phyloP scores from a whole-genome alignment of 2,329 filamentous ascomycete genomes.

The Emericellopsis atlantica region DNA sequence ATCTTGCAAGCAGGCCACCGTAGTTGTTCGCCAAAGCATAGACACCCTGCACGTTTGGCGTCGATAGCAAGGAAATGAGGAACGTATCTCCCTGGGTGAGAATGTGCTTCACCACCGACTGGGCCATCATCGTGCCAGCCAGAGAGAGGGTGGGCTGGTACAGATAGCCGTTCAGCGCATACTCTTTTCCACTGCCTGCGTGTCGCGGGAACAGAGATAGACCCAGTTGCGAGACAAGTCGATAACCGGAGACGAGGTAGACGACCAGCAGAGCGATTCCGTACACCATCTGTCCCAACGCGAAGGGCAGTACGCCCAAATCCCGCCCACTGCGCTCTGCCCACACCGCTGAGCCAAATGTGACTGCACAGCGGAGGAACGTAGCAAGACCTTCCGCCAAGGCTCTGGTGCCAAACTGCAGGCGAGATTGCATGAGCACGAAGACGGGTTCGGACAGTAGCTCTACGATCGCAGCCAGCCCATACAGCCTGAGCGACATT shows the following conservation, averaged over 20 bases:
- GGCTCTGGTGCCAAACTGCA: conserved; percentile 70
- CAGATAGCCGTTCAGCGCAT: conserved; percentile 44
- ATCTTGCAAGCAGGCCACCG: conserved; percentile 73
- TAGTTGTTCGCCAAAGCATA: conserved; percentile 94
- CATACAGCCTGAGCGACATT: conserved; percentile 38
- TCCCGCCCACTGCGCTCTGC: conserved; percentile 33
- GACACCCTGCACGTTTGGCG: conserved; percentile 70
- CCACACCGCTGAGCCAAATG: conserved; percentile 59
- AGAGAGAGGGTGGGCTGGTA: conserved; percentile 59
- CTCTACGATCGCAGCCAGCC: conserved; percentile 52
- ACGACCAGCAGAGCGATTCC: conserved; percentile 54
- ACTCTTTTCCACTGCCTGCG: conserved; percentile 18
- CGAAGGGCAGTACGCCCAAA: conserved; percentile 76
- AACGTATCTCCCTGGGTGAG: conserved; percentile 91
- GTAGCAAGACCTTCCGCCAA: conserved; percentile 75
- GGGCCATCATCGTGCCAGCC: conserved; percentile 71
- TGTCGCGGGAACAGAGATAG: conserved; percentile 56
- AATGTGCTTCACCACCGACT: conserved; percentile 83
- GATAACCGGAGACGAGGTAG: conserved; percentile 52
- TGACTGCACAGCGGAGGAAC: conserved; percentile 60
- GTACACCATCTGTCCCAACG: conserved; percentile 73
- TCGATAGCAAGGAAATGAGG: conserved; percentile 67
- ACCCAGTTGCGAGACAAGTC: conserved; percentile 38
- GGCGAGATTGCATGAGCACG: conserved; percentile 69
- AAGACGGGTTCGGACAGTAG: conserved; percentile 81